Evolutionary conservation across 176 grass and related monocot species (phyloP).

Genomic region (Tillandsia leiboldiana): DNA sequence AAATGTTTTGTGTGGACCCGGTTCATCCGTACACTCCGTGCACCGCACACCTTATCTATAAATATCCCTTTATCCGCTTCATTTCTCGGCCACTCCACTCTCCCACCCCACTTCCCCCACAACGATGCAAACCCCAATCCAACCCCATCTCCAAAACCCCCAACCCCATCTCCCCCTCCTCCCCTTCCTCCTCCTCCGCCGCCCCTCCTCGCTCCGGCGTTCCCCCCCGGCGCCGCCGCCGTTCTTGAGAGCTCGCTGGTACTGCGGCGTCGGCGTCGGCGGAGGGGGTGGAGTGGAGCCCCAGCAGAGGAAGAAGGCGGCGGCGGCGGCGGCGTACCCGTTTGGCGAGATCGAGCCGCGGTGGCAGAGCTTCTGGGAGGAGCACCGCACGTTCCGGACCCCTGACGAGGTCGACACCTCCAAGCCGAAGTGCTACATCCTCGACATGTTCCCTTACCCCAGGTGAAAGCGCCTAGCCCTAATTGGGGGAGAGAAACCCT

Average conservation of each 20-base stretch:
- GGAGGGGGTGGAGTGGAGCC: not conserved
- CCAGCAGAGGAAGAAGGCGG: not conserved
- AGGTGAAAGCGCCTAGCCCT: slow-evolving; percentile 21
- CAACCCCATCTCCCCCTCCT: not conserved
- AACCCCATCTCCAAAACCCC: not conserved
- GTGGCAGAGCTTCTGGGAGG: slow-evolving; percentile 90
- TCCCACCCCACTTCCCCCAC: not conserved
- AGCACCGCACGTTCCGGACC: slow-evolving; percentile 68
- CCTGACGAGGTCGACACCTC: slow-evolving; percentile 62
- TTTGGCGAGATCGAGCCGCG: slow-evolving; percentile 73
- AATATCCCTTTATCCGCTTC: slow-evolving; percentile 19
- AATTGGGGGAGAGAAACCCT: not conserved
- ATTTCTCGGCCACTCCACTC: not conserved
- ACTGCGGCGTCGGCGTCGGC: not conserved
- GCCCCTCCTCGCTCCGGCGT: not conserved
- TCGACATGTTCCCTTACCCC: slow-evolving; percentile 98
- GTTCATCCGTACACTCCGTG: no score
- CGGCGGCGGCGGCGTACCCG: slow-evolving; percentile 47
- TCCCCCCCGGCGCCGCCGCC: not conserved
- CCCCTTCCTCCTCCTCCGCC: slow-evolving; percentile 3
- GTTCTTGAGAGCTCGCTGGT: slow-evolving; percentile 9
- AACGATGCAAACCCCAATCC: slow-evolving; percentile 26
- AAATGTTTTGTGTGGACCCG: no score
- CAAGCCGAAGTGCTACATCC: slow-evolving; percentile 88
- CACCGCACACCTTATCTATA: no score